phyloP scores from a whole-genome alignment of 1,284 basidiomycete genomes.

The Marasmius fiardii region DNA sequence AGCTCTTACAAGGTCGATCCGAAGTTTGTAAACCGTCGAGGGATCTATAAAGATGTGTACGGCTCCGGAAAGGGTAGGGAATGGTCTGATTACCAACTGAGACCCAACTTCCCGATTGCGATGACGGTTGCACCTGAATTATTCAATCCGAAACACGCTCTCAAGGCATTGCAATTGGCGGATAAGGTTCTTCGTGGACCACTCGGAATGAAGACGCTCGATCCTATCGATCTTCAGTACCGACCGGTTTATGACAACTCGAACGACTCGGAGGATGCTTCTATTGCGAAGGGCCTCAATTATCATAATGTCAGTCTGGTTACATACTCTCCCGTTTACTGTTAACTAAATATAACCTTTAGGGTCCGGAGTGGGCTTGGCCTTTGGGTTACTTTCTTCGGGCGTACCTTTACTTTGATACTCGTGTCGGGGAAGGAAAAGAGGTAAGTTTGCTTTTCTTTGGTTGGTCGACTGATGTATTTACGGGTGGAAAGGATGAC shows the following conservation, averaged over 20 bases:
- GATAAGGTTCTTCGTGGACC: slow-evolving; percentile 79
- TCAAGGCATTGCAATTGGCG: slow-evolving; percentile 73
- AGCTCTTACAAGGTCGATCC: slow-evolving; percentile 69
- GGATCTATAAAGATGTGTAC: slow-evolving; percentile 98
- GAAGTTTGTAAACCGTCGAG: slow-evolving; percentile 80
- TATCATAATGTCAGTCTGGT: slow-evolving; percentile 74
- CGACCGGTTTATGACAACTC: slow-evolving; percentile 89
- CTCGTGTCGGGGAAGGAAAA: slow-evolving; percentile 54
- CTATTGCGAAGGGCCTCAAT: slow-evolving; percentile 89
- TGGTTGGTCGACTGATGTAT: neutral
- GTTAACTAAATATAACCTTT: slow-evolving; percentile 5
- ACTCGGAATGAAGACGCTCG: slow-evolving; percentile 92
- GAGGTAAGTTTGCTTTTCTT: slow-evolving; percentile 47
- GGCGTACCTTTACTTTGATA: slow-evolving; percentile 88
- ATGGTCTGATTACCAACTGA: slow-evolving; percentile 96
- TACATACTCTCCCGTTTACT: no score
- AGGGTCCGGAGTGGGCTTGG: slow-evolving; percentile 93
- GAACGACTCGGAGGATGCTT: slow-evolving; percentile 80
- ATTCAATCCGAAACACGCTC: slow-evolving; percentile 79
- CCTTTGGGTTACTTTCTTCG: slow-evolving; percentile 93
- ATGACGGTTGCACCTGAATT: slow-evolving; percentile 98
- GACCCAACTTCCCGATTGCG: slow-evolving; percentile 91
- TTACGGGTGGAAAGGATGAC: slow-evolving; percentile 46
- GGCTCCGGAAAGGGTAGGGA: slow-evolving; percentile 84
- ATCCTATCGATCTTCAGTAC: slow-evolving; percentile 83